Conservation (phyloP, 345 rosid species). For the Triadica sebifera region DNA sequence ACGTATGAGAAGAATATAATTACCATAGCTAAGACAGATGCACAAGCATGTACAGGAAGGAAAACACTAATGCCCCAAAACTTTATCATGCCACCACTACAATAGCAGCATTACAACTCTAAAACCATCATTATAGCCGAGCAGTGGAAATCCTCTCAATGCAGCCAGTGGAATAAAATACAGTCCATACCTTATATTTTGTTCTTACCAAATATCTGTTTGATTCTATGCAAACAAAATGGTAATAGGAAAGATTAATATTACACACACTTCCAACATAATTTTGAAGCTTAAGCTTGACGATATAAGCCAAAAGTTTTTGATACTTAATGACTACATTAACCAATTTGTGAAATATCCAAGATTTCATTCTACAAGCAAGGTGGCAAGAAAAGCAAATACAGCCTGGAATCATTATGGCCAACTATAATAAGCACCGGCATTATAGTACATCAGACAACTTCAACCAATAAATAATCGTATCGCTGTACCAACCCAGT, state of each 20-base stretch:
- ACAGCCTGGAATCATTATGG: not conserved
- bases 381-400: not conserved
- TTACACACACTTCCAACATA: not conserved
- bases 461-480: not conserved
- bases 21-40: not conserved
- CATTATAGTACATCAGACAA: conserved; percentile 1
- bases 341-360: not conserved
- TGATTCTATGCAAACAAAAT: not conserved
- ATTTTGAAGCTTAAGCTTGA: not conserved
- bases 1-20: not conserved
- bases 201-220: not conserved
- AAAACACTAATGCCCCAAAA: not conserved
- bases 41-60: not conserved
- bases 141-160: not conserved
- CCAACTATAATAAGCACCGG: not conserved
- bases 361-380: not conserved
- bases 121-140: not conserved
- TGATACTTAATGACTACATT: not conserved
- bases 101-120: not conserved
- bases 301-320: not conserved
- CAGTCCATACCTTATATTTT: not conserved
- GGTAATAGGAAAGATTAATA: not conserved
- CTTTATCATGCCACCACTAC: not conserved
- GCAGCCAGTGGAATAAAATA: not conserved
- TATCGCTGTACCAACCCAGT: not conserved